These are phyloP conservation scores for Cytospora schulzeri DNA, from an alignment of 2,329 filamentous ascomycete genomes.

Conservation along the genomic window DNA sequence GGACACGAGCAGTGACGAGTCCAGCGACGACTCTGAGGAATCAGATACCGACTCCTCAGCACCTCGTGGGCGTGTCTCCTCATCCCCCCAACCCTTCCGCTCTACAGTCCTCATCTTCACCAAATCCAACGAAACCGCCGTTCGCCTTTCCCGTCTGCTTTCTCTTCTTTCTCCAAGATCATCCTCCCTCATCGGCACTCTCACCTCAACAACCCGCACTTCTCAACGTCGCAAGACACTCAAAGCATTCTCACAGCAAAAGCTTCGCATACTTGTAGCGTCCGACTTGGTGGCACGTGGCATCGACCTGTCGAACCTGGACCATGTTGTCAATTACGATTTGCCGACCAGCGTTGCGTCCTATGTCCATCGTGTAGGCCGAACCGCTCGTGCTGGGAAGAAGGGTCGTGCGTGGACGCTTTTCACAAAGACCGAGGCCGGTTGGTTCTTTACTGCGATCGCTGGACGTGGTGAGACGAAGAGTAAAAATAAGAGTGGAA, in stretches of 20 bases:
- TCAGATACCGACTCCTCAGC: conserved; percentile 30
- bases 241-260: conserved; percentile 63
- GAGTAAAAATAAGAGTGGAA: conserved; percentile 45
- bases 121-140: conserved; percentile 83
- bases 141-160: conserved; percentile 83
- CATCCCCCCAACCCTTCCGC: conserved; percentile 31
- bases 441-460: conserved; percentile 91
- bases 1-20: conserved; percentile 31
- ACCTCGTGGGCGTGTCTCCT: not conserved
- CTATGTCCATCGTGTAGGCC: conserved; percentile 90
- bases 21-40: conserved; percentile 30
- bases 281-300: conserved; percentile 93
- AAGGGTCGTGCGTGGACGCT: conserved; percentile 83
- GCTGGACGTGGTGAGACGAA: conserved; percentile 57
- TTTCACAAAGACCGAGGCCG: conserved; percentile 77
- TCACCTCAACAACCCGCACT: conserved; percentile 78
- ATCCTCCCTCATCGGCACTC: conserved; percentile 62
- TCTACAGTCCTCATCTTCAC: conserved; percentile 78
- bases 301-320: conserved; percentile 77
- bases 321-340: conserved; percentile 93
- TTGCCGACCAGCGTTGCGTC: conserved; percentile 77
- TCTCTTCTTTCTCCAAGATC: conserved; percentile 64
- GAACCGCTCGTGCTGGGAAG: conserved; percentile 82
- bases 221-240: conserved; percentile 69
- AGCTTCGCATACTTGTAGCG: conserved; percentile 76